Conservation (phyloP, 1,139 yeast species). For the Wickerhamiella pararugosa region DNA sequence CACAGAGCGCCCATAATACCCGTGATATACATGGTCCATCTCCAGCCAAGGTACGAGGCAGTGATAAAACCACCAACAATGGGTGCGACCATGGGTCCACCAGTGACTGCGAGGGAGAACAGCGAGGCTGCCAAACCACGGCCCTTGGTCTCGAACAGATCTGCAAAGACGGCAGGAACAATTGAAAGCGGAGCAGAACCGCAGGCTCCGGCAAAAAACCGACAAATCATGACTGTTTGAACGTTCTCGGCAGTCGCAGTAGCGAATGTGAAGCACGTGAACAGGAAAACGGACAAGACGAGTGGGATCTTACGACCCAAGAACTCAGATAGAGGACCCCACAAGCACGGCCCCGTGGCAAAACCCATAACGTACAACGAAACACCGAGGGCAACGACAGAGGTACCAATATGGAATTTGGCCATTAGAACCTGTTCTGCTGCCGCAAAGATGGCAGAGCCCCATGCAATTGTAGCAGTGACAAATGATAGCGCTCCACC, state of each 20-base stretch:
- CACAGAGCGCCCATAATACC: slow-evolving; percentile 33
- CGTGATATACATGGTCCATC: slow-evolving; percentile 41
- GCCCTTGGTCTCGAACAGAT: slow-evolving; percentile 42
- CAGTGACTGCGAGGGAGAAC: slow-evolving; percentile 51
- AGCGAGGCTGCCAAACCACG: slow-evolving; percentile 60
- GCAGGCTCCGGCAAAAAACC: slow-evolving; percentile 59
- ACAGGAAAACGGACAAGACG: slow-evolving; percentile 35
- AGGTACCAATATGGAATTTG: slow-evolving; percentile 21
- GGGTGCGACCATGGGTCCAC: slow-evolving; percentile 69
- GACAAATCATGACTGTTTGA: slow-evolving; percentile 54
- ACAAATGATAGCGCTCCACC: slow-evolving; percentile 25
- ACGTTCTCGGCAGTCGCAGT: slow-evolving; percentile 57
- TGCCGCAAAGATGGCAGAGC: slow-evolving; percentile 31
- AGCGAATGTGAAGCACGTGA: slow-evolving; percentile 48
- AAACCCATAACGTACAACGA: slow-evolving; percentile 65
- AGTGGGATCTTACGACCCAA: slow-evolving; percentile 53
- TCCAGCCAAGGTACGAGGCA: slow-evolving; percentile 33
- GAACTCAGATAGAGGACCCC: slow-evolving; percentile 70
- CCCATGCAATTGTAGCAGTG: slow-evolving; percentile 29
- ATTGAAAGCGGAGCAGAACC: slow-evolving; percentile 77
- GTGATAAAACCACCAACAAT: slow-evolving; percentile 25
- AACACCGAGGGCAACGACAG: slow-evolving; percentile 38
- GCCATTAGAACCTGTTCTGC: slow-evolving; percentile 21
- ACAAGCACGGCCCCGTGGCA: slow-evolving; percentile 65
- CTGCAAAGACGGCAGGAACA: slow-evolving; percentile 72